Percentiles rank a stretch among this genome's conserved stretches.
Conservation (phyloP, 1,284 basidiomycete species). For the Heliocybe sulcata region DNA sequence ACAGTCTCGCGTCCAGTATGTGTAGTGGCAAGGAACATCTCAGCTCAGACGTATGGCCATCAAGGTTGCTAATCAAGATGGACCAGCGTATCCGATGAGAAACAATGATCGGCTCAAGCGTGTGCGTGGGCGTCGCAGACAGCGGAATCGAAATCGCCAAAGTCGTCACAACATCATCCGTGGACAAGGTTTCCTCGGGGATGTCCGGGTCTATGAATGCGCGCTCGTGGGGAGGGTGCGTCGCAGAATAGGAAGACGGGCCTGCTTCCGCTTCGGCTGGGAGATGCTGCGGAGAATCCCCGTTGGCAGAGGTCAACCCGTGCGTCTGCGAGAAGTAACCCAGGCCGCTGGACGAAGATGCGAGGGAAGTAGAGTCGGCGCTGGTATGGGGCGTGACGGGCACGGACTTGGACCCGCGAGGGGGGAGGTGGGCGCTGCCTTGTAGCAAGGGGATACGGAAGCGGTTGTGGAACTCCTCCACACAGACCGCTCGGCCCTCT, state of each 20-base stretch:
- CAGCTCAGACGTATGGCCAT: slow-evolving; percentile 86
- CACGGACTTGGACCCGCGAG: slow-evolving; percentile 13
- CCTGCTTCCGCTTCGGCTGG: not conserved
- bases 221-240: slow-evolving; percentile 2
- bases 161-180: slow-evolving; percentile 39
- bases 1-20: slow-evolving; percentile 66
- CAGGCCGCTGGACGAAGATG: not conserved
- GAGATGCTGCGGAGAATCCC: slow-evolving; percentile 6
- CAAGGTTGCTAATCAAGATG: slow-evolving; percentile 76
- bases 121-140: slow-evolving; percentile 56
- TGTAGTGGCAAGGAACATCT: slow-evolving; percentile 86
- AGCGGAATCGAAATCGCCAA: slow-evolving; percentile 40
- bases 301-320: not conserved
- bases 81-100: slow-evolving; percentile 72
- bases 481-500: slow-evolving; percentile 49
- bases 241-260: slow-evolving; percentile 10
- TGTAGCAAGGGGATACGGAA: slow-evolving; percentile 21
- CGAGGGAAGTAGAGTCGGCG: not conserved
- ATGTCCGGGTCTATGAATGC: slow-evolving; percentile 5
- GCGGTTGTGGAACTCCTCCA: slow-evolving; percentile 28
- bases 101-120: slow-evolving; percentile 65
- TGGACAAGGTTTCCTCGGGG: slow-evolving; percentile 17
- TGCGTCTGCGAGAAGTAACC: slow-evolving; percentile 6
- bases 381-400: slow-evolving; percentile 12
- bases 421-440: slow-evolving; percentile 9